Evolutionary conservation across 2,329 filamentous ascomycete genomes (phyloP), one percentile per base, ranked within the genome.

Genomic region (Ascochyta viciae-villosae): DNA sequence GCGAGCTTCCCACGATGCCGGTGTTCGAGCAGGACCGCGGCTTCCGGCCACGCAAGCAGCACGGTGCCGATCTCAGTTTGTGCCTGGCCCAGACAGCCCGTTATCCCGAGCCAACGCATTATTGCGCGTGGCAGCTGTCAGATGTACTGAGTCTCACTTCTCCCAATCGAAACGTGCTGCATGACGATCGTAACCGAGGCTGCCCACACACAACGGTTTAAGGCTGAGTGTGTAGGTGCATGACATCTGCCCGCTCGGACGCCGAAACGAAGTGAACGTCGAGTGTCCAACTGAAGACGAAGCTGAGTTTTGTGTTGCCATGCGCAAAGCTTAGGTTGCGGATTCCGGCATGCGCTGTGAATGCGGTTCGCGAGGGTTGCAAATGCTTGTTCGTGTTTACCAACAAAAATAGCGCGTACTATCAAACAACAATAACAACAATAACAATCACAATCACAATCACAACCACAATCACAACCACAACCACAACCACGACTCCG

Each of bases 141-240:
- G n/a, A 22, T 34, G 47, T 13, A 33, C 33, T 39, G 47, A 39
- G n/a, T 40, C 34, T 46, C 50, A 38, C 37, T 46, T 43, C 47
- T 50, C 42, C 47, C 34, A 47, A 34, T 39, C 13, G 47, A 48
- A 56, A 43, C 47, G 38, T 43, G 47, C 46, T 43, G 42, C 42
- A 47, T 47, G 48, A 44, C 44, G 44, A 48, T 54, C 39, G 16
- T 39, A 38, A 23, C 31, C 42, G 24, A 43, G 12, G 53, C 42
- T 26, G 35, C 19, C 19, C 27, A 37, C 31, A 46, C 27, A 27
- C 42, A 39, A 38, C 53, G 53, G 53, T 35, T 35, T 56, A 56
- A 48, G 53, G 53, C 53, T 56, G 53, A 48, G 15, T 38, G 53
- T 47, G 53, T 38, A 15, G 26, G 27, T 47, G 50, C 50, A 53